Base-by-base conservation (phyloP, 768 basidiomycete genomes). In the Mycena galericulata region DNA sequence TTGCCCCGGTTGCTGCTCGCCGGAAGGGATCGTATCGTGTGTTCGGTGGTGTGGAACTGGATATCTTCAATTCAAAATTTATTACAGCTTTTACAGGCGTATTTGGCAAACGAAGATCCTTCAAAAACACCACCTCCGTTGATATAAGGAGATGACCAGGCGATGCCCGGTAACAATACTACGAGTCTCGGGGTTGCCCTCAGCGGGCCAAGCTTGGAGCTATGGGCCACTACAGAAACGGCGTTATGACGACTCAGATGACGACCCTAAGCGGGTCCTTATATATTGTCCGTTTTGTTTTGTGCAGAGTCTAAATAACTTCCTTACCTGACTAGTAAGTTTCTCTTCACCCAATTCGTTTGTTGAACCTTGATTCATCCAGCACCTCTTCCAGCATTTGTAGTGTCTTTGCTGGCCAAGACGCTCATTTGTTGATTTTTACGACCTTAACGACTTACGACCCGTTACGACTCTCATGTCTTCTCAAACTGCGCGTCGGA, bases 341-440 rank as follows among this genome's bases (percentile, higher is more conserved):
- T 22, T 40, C 5, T 45, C 50, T 66, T 4, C 4, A 34, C 4
- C 3, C 18, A 20, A 27, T 34, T 46, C 38, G 20, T 12, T 29
- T 27, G n/a, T 32, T 45, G n/a, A 53, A 45, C 5, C 10, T 30
- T 40, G 2, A 46, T 50, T 58, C 15, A 20, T 50, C 27, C 20
- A 41, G 40, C 15, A 27, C 22, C 15, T n/a, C 30, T 32, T 24
- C 36, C 41, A 59, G 49, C 57, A 54, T 47, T 30, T 45, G 57
- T 57, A 53, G 55, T 81, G 81, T 75, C 29, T 82, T 82, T 85
- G 82, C 82, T 84, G 83, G 83, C 76, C 82, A 83, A 84, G 82
- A 80, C 80, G 80, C 78, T 77, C 79, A 79, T 80, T 75, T 75
- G 75, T 74, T 75, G 76, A 75, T 62, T 58, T 50, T 58, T 50